Evolutionary conservation across 2,329 filamentous ascomycete species (phyloP).

Genomic region (Plectosphaerella sp.): DNA sequence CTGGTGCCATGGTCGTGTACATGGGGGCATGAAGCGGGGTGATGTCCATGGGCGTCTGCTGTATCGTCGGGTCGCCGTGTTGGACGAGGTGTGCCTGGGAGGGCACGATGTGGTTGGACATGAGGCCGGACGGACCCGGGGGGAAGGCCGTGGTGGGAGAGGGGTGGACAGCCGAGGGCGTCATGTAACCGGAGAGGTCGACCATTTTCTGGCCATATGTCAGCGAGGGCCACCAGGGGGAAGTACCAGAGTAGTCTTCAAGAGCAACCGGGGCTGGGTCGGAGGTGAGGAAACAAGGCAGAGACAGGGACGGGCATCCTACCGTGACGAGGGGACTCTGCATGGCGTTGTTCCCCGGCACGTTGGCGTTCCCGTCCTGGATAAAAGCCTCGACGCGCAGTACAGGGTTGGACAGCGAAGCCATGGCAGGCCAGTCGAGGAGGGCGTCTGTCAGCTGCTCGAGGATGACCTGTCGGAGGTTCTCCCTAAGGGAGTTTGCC

Average conservation of each 20-base stretch:
- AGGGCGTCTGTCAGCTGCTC: constrained; percentile 11
- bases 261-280: neutral
- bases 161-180: constrained; percentile 7
- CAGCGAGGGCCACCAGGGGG: neutral
- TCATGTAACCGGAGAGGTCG: constrained; percentile 11
- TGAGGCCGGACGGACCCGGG: neutral
- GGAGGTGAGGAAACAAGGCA: neutral
- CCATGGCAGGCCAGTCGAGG: constrained; percentile 10
- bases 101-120: neutral
- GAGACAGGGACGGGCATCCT: neutral
- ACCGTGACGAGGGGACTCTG: constrained; percentile 11
- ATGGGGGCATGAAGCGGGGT: neutral
- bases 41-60: neutral
- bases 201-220: constrained; percentile 9
- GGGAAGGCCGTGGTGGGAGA: neutral
- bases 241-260: too few relatives aligned
- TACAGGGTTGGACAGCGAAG: constrained; percentile 10
- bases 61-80: neutral
- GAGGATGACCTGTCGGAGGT: constrained; percentile 11
- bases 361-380: constrained; percentile 8
- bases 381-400: constrained; percentile 12
- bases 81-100: neutral
- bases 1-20: neutral
- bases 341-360: neutral
- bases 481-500: constrained; percentile 9